phyloP scores from a whole-genome alignment of 2,329 filamentous ascomycete genomes.

The Phyllosticta citrichinensis region DNA sequence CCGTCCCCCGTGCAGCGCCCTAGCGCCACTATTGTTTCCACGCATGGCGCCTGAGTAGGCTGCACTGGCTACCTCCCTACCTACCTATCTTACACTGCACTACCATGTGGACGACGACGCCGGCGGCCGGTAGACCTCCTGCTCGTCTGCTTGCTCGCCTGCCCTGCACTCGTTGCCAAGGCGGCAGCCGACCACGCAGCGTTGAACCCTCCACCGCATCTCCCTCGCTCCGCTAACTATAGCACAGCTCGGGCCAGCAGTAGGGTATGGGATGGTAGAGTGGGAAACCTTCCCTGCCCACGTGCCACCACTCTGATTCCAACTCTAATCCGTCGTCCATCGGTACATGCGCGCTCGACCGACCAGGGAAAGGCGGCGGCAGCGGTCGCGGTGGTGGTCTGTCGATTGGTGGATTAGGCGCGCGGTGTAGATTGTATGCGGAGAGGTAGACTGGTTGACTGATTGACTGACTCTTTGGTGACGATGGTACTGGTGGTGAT shows the following conservation, averaged over 20 bases:
- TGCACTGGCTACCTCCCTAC: not conserved
- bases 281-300: too few relatives aligned
- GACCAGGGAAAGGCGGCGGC: too few relatives aligned
- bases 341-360: too few relatives aligned
- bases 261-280: not conserved
- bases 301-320: too few relatives aligned
- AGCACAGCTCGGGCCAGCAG: not conserved
- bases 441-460: too few relatives aligned
- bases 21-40: not conserved
- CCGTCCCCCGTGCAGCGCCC: not conserved
- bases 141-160: not conserved
- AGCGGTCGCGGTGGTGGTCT: too few relatives aligned
- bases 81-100: too few relatives aligned
- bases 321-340: too few relatives aligned
- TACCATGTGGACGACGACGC: not conserved
- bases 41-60: not conserved
- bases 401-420: too few relatives aligned
- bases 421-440: too few relatives aligned
- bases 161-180: not conserved
- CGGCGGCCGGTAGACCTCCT: not conserved
- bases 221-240: not conserved
- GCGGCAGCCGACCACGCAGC: not conserved
- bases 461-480: too few relatives aligned
- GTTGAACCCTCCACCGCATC: not conserved
- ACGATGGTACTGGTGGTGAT: too few relatives aligned